Percentiles rank a stretch among this genome's conserved stretches.
These are phyloP conservation scores for Zygoascus hellenicus DNA, from an alignment of 1,139 yeast genomes.

Conservation along the genomic window DNA sequence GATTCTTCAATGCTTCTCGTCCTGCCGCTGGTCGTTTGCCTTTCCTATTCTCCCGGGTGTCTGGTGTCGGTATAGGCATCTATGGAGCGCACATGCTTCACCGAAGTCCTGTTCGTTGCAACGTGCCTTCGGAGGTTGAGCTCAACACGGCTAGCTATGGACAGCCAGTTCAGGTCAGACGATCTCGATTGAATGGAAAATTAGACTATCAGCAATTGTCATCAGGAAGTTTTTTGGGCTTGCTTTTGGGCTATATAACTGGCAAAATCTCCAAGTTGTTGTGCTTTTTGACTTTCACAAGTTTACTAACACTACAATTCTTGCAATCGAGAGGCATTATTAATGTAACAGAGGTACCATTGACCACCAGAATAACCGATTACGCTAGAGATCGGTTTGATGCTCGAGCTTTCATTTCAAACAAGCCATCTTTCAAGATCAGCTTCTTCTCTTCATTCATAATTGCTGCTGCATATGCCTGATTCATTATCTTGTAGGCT, in stretches of 20 bases:
- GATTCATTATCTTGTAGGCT: not conserved
- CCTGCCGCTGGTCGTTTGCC: not conserved
- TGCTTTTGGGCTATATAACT: conserved; percentile 53
- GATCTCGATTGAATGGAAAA: conserved; percentile 35
- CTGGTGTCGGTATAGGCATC: conserved; percentile 10
- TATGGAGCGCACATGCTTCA: conserved; percentile 8
- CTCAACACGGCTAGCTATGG: conserved; percentile 2
- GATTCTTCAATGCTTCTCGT: not conserved
- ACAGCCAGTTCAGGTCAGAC: not conserved
- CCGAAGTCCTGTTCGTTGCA: conserved; percentile 5
- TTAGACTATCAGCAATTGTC: conserved; percentile 62
- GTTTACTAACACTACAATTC: conserved; percentile 50
- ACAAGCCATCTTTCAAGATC: conserved; percentile 60
- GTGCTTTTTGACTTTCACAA: conserved; percentile 47
- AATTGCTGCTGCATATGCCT: conserved; percentile 56
- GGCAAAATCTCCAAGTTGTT: conserved; percentile 62
- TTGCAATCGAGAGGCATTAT: conserved; percentile 55
- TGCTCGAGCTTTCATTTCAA: conserved; percentile 48
- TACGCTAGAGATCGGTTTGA: conserved; percentile 46
- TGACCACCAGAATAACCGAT: conserved; percentile 41
- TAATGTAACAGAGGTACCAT: conserved; percentile 38
- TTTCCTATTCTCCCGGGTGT: conserved; percentile 1
- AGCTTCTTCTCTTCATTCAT: conserved; percentile 54
- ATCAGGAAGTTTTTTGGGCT: conserved; percentile 62
- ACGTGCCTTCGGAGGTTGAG: conserved; percentile 1